phyloP scores from a whole-genome alignment of 176 grass and related monocot genomes.

The Neostapfia colusana region DNA sequence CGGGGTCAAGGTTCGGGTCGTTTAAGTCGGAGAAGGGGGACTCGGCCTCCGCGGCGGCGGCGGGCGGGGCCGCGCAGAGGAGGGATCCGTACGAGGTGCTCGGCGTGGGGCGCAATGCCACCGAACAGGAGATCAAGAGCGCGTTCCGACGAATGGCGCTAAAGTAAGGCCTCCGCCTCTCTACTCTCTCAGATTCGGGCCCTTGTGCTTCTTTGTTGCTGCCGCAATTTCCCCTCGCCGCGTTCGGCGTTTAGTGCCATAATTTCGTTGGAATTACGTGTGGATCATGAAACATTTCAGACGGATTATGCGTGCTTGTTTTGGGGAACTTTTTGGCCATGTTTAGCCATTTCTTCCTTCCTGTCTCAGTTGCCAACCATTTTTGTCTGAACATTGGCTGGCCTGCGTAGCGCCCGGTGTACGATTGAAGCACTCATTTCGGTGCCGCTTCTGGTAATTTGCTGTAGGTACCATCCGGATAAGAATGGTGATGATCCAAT shows the following conservation, averaged over 20 bases:
- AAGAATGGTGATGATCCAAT: constrained; percentile 91
- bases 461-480: constrained; percentile 84
- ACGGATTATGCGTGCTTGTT: not conserved
- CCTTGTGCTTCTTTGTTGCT: not conserved
- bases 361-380: not conserved
- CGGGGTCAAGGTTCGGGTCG: constrained; percentile 66
- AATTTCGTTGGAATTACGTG: not conserved
- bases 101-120: constrained; percentile 70
- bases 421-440: not conserved
- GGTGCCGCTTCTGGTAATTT: not conserved
- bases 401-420: not conserved
- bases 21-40: constrained; percentile 78
- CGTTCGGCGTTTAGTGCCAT: not conserved
- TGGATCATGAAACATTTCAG: not conserved
- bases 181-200: constrained; percentile 24
- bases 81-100: constrained; percentile 96
- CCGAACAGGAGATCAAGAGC: constrained; percentile 95
- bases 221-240: not conserved
- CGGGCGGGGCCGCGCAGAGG: constrained; percentile 49
- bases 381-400: constrained; percentile 1
- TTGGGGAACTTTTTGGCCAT: not conserved
- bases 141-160: constrained; percentile 96
- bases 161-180: constrained; percentile 56
- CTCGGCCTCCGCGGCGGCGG: constrained; percentile 49
- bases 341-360: not conserved